These are phyloP conservation scores for Deakozyma indianensis DNA, from an alignment of 805 yeast genomes.

Conservation along the genomic window DNA sequence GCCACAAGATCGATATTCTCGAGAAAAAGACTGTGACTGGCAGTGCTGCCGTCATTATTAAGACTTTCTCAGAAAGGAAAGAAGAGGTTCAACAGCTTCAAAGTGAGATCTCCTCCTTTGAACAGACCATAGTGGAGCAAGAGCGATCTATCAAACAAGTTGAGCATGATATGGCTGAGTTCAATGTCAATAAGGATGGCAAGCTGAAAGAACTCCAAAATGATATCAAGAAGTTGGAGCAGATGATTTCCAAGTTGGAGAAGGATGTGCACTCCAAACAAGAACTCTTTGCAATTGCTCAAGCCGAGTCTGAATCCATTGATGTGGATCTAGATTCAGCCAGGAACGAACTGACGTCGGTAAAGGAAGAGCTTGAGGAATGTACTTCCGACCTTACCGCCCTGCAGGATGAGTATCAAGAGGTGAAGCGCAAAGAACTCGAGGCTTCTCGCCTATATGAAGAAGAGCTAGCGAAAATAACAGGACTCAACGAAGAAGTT, in stretches of 20 bases:
- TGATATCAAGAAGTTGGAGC: conserved; percentile 20
- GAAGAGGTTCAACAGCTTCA: conserved; percentile 8
- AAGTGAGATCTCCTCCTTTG: neutral
- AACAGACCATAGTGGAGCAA: neutral
- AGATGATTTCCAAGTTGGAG: conserved; percentile 3
- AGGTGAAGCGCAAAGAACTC: conserved; percentile 17
- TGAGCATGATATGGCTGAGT: conserved; percentile 71
- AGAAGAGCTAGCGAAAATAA: conserved; percentile 40
- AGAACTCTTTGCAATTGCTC: conserved; percentile 3
- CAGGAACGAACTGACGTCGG: conserved; percentile 28
- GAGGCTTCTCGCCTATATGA: conserved; percentile 21
- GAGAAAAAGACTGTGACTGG: neutral
- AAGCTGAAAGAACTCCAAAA: conserved; percentile 44
- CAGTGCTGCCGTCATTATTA: conserved; percentile 2
- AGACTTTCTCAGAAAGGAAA: conserved; percentile 5
- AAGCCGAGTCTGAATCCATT: conserved; percentile 5
- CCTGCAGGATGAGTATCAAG: conserved; percentile 17
- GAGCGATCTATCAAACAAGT: conserved; percentile 33
- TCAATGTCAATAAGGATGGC: conserved; percentile 61
- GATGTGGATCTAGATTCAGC: conserved; percentile 6
- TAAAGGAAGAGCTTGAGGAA: conserved; percentile 33
- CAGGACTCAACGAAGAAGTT: conserved; percentile 67
- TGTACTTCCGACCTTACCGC: conserved; percentile 27
- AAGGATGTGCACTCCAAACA: conserved; percentile 2
- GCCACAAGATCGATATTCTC: conserved; percentile 37